Base-by-base conservation (phyloP, 2,329 filamentous ascomycete genomes). In the Penicillium sp. region DNA sequence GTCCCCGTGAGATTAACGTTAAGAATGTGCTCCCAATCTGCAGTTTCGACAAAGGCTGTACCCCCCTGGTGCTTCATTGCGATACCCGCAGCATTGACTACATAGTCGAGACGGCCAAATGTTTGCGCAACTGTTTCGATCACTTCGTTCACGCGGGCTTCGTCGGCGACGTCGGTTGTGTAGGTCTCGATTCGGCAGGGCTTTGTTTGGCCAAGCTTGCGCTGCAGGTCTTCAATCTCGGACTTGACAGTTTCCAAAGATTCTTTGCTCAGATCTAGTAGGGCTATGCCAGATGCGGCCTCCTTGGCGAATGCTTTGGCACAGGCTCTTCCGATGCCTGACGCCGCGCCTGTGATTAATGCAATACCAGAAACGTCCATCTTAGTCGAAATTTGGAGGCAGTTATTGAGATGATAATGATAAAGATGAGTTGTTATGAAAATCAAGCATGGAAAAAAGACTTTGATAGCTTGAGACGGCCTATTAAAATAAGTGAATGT, bases 1-100 rank as follows among this genome's bases (percentile, higher is more conserved):
- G 76, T 76, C 0, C 79, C 80, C 3, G 72, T 78, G 0, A 82
- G 62, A 51, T 82, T 82, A 55, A 81, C 70, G 52, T 79, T 75
- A 6, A 82, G 53, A 1, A 81, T 72, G 0, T 74, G 71, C 2
- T 79, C 69, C 77, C 77, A 82, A 52, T 80, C 78, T 1, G 52
- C 46, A 13, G 69, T 70, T 16, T 66, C 57, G 42, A 61, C 64
- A 55, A 64, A 66, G 42, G 70, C 63, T 25, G 67, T 56, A 13
- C 65, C 60, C n/a, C 62, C 63, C 49, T 53, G n/a, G 59, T 68
- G 63, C 49, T 68, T 71, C 60, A 70, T 71, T 11, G 68, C 69
- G n/a, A 67, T 63, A 7, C 65, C 65, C n/a, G 65, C 63, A 16
- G 65, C 65, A 7, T 65, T 67, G 26, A 65, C 65, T 1, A 64